phyloP scores from a whole-genome alignment of 306 rosid species.

The Castanea sativa region DNA sequence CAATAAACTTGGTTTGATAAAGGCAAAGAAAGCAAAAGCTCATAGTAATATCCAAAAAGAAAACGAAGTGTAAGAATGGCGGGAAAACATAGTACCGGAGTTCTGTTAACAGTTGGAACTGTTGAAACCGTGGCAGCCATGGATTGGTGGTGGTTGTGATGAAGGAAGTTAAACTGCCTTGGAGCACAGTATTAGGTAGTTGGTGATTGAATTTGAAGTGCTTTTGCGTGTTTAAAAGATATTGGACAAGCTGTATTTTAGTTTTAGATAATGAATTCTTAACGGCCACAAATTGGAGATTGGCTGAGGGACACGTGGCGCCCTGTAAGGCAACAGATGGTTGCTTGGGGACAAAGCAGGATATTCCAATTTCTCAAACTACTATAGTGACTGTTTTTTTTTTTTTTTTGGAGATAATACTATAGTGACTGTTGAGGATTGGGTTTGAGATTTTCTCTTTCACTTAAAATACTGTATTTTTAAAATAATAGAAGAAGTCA shows the following conservation, averaged over 20 bases:
- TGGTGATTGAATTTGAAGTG: not conserved
- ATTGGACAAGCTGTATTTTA: not conserved
- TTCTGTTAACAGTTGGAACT: slow-evolving; percentile 24
- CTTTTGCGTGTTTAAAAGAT: not conserved
- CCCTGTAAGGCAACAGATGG: slow-evolving; percentile 2
- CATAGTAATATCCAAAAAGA: not conserved
- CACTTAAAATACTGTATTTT: not conserved
- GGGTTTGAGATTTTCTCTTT: not conserved
- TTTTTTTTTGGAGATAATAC: too few relatives aligned
- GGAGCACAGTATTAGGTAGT: not conserved
- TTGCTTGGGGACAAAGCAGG: not conserved
- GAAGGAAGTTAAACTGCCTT: not conserved
- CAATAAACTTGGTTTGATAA: not conserved
- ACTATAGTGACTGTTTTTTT: too few relatives aligned
- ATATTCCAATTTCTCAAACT: not conserved
- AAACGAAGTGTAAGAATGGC: not conserved
- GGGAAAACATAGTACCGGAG: slow-evolving; percentile 21
- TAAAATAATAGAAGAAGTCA: too few relatives aligned
- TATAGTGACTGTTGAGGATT: not conserved
- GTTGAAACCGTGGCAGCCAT: slow-evolving; percentile 41
- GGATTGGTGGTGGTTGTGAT: slow-evolving; percentile 11
- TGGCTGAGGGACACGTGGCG: slow-evolving; percentile 31
- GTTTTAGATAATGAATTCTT: not conserved
- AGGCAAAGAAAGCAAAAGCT: not conserved
- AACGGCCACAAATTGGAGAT: slow-evolving; percentile 9